phyloP scores from a whole-genome alignment of 2,329 filamentous ascomycete species.

The Apiospora malaysiana region DNA sequence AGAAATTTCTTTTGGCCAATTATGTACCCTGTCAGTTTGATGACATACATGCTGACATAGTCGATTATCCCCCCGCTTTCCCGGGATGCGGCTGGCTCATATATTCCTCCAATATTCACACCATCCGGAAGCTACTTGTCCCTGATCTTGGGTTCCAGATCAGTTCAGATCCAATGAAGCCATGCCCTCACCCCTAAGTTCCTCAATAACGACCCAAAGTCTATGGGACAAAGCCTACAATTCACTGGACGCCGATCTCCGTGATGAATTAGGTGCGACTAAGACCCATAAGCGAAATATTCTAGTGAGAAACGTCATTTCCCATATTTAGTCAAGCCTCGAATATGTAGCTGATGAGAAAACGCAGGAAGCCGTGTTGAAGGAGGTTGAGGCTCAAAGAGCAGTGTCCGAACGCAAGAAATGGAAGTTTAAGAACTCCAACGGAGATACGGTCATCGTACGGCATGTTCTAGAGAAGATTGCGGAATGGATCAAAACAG shows the following conservation, averaged over 20 bases:
- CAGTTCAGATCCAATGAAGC: too few species aligned
- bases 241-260: background rate
- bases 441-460: background rate
- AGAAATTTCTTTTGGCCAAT: too few species aligned
- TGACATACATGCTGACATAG: too few species aligned
- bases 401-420: background rate
- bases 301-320: too few species aligned
- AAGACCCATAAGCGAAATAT: background rate
- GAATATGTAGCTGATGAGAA: background rate
- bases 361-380: background rate
- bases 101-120: too few species aligned
- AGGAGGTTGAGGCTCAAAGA: background rate
- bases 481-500: background rate
- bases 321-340: too few species aligned
- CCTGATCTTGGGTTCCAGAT: too few species aligned
- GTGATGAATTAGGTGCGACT: background rate
- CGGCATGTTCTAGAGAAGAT: background rate
- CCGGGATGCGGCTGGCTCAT: too few species aligned
- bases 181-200: background rate
- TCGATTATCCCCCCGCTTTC: too few species aligned
- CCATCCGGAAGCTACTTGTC: too few species aligned
- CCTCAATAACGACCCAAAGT: background rate
- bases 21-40: too few species aligned
- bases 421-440: background rate
- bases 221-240: background rate